Conservation (phyloP, 352 stramenopile species). For the Globisporangium camurandrum region DNA sequence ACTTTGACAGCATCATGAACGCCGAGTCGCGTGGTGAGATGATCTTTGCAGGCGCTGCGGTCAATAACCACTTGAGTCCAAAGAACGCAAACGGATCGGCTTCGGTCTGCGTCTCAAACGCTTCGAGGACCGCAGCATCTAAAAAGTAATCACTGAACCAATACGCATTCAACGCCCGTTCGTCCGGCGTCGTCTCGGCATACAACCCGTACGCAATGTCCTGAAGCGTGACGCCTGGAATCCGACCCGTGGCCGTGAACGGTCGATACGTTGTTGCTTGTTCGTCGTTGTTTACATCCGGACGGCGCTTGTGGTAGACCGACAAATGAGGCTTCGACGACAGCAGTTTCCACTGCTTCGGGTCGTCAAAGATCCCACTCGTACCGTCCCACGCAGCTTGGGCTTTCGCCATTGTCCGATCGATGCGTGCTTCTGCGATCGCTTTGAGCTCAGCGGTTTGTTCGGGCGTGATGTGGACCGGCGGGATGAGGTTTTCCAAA, state of each 20-base stretch:
- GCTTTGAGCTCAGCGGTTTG: constrained; percentile 2
- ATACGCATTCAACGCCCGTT: constrained; percentile 50
- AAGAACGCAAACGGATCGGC: constrained; percentile 67
- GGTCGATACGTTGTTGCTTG: constrained; percentile 15
- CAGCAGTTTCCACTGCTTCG: constrained; percentile 61
- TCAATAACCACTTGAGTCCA: constrained; percentile 71
- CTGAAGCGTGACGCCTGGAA: constrained; percentile 45
- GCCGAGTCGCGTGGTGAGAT: constrained; percentile 50
- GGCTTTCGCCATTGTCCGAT: constrained; percentile 25
- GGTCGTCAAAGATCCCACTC: constrained; percentile 54
- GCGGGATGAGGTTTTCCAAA: constrained; percentile 10
- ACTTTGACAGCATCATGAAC: constrained; percentile 57
- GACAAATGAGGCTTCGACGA: constrained; percentile 39
- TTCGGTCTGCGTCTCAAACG: constrained; percentile 46
- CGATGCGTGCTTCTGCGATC: constrained; percentile 30
- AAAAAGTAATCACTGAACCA: constrained; percentile 58
- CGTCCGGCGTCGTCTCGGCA: constrained; percentile 57
- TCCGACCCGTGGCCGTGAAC: constrained; percentile 52
- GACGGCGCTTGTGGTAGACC: constrained; percentile 32
- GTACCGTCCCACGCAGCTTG: constrained; percentile 47
- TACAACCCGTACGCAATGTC: constrained; percentile 68
- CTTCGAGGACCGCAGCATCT: constrained; percentile 58
- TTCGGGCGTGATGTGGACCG: constrained; percentile 4
- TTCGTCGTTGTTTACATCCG: constrained; percentile 3
- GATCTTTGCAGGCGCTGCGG: constrained; percentile 36